Evolutionary conservation across 257 asterid genomes (phyloP).

Genomic region (Ajuga chamaepitys): DNA sequence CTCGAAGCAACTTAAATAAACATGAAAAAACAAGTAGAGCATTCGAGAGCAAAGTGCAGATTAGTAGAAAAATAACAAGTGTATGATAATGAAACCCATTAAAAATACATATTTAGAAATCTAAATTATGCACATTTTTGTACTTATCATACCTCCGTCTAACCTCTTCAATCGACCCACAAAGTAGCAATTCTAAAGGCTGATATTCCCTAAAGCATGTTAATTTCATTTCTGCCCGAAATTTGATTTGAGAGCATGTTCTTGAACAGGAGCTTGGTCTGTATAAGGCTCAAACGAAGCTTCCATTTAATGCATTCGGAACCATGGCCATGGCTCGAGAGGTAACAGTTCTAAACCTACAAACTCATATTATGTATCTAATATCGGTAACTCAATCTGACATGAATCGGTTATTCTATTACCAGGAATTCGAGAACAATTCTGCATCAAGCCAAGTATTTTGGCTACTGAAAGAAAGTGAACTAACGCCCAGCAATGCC

Average conservation of each 20-base stretch:
- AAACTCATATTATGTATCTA: neutral
- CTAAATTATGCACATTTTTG: no score
- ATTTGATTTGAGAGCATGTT: constrained; percentile 15
- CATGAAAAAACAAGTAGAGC: no score
- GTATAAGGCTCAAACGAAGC: constrained; percentile 95
- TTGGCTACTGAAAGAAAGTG: constrained; percentile 98
- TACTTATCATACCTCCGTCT: neutral
- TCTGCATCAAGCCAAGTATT: constrained; percentile 97
- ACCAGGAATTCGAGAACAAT: constrained; percentile 89
- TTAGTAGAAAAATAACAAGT: no score
- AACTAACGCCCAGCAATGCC: constrained; percentile 97
- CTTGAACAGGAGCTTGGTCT: constrained; percentile 80
- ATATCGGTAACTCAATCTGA: neutral
- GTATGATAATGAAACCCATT: no score
- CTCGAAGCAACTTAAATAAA: no score
- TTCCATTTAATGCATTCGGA: constrained; percentile 97
- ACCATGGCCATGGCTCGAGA: constrained; percentile 99
- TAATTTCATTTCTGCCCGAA: neutral
- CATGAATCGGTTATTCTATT: neutral
- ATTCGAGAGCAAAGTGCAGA: no score
- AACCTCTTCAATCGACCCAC: neutral
- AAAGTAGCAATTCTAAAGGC: no score
- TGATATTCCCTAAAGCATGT: neutral
- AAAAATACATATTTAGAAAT: no score
- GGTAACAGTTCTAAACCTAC: constrained; percentile 31